Evolutionary conservation across 139 green algal species (phyloP), one percentile per base, ranked within the genome.

Genomic region (Zygnema cylindricum): DNA sequence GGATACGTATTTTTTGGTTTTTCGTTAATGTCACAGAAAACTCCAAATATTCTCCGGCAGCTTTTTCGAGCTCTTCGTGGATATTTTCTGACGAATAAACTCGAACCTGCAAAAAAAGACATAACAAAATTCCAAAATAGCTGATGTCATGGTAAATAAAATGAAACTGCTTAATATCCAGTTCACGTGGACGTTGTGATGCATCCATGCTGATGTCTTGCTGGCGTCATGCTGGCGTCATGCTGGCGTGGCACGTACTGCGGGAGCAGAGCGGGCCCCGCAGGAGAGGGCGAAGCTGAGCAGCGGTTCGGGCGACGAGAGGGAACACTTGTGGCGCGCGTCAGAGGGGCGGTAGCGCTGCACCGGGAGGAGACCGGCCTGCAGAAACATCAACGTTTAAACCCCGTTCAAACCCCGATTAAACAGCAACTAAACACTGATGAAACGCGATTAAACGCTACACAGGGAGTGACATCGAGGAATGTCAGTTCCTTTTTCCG

Each of bases 211-310:
- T 1, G 75, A 82, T 1, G 2, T 40, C 7, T 25, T 1, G 1
- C 1, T 69, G 75, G 2, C 40, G 75, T 40, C 25, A 35, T 25
- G 57, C 30, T 30, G 30, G 30, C 57, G 30, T 35, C 25, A 73
- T 30, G 57, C 57, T 30, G 57, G 71, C 11, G 38, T 42, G 39
- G 78, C 7, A 79, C 78, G 76, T 84, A 87, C 82, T 40, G 69
- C 73, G 2, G 84, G 84, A 16, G 69, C 69, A 33, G 69, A 85
- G n/a, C n/a, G 22, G 21, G 71, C 81, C 43, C 84, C 84, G 36
- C 30, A 85, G 36, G n/a, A 35, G 69, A 89, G 84, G 23, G 84
- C 84, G 69, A 89, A 89, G 22, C 73, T 89, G 69, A 89, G 69
- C 0, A 89, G 55, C 33, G 84, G 84, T 39, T 89, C 84, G 2